A percentile compares a stretch with the other conserved stretches of the same genome.
Evolutionary conservation across 805 yeast species (phyloP).

Genomic region (Ascoidea rubescens): DNA sequence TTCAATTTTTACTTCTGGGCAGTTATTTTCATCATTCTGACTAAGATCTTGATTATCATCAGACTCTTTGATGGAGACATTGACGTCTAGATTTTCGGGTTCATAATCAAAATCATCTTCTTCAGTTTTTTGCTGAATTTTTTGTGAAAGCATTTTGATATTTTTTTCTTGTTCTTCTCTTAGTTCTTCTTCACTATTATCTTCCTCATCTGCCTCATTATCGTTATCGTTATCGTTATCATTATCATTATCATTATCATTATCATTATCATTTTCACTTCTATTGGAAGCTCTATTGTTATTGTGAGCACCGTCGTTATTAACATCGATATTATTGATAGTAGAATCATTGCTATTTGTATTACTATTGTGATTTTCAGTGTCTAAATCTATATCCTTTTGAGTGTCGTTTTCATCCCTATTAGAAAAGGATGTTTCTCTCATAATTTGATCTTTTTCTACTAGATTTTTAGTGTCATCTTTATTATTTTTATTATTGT

Average conservation of each 20-base stretch:
- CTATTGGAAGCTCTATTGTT: not conserved
- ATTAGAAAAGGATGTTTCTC: too few species aligned
- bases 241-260: too few species aligned
- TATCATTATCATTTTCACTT: too few species aligned
- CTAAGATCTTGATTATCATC: too few species aligned
- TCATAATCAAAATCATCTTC: not conserved
- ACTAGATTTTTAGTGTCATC: too few species aligned
- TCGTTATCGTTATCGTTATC: not conserved
- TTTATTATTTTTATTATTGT: too few species aligned
- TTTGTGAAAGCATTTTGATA: not conserved
- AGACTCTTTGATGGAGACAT: not conserved
- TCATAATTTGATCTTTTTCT: too few species aligned
- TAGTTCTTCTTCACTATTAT: not conserved
- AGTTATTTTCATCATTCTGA: too few species aligned
- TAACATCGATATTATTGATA: not conserved
- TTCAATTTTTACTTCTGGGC: too few species aligned
- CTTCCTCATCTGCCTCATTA: not conserved
- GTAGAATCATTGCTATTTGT: not conserved
- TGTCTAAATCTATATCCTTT: not conserved
- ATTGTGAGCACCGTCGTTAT: not conserved
- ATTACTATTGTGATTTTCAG: not conserved
- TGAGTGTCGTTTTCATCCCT: too few species aligned
- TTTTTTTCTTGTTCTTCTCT: not conserved
- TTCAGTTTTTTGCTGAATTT: not conserved
- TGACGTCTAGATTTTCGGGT: not conserved